Percentiles rank a stretch among this genome's conserved stretches.
These are phyloP conservation scores for Mariannaea sp. DNA, from an alignment of 2,329 filamentous ascomycete species.

Conservation along the genomic window DNA sequence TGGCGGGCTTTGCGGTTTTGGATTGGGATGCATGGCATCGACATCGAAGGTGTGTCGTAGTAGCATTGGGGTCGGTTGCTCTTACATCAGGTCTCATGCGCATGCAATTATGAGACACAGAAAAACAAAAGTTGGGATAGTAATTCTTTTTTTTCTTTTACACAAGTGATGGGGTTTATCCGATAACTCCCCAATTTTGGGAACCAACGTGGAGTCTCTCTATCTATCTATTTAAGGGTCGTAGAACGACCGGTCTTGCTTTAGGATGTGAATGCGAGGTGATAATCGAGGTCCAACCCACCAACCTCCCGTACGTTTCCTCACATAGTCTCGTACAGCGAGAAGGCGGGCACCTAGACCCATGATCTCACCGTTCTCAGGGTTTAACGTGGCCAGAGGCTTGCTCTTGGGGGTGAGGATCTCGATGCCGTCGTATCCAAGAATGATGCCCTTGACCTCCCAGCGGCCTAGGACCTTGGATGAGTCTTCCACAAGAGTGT, in stretches of 20 bases:
- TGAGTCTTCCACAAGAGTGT: constrained; percentile 61
- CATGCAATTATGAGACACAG: constrained; percentile 24
- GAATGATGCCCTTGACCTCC: constrained; percentile 61
- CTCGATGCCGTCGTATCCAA: constrained; percentile 64
- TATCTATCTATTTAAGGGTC: constrained; percentile 14
- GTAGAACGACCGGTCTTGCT: constrained; percentile 35
- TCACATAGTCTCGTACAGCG: constrained; percentile 48
- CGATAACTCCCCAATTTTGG: background rate
- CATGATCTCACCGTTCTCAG: constrained; percentile 41
- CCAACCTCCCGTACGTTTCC: constrained; percentile 60
- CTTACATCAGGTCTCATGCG: background rate
- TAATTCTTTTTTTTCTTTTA: constrained; percentile 7
- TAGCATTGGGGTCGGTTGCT: background rate
- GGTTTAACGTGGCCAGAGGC: constrained; percentile 14
- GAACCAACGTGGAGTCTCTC: background rate
- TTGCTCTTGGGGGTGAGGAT: constrained; percentile 55
- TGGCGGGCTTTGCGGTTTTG: constrained; percentile 17
- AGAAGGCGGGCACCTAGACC: constrained; percentile 52
- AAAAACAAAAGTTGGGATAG: constrained; percentile 21
- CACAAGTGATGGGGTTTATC: constrained; percentile 8
- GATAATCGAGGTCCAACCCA: constrained; percentile 68
- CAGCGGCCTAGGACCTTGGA: constrained; percentile 54
- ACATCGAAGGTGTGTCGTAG: constrained; percentile 6
- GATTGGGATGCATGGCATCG: background rate
- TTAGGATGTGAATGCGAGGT: constrained; percentile 58